Evolutionary conservation across 2,329 filamentous ascomycete genomes (phyloP).

Genomic region (Trichoderma sp.): DNA sequence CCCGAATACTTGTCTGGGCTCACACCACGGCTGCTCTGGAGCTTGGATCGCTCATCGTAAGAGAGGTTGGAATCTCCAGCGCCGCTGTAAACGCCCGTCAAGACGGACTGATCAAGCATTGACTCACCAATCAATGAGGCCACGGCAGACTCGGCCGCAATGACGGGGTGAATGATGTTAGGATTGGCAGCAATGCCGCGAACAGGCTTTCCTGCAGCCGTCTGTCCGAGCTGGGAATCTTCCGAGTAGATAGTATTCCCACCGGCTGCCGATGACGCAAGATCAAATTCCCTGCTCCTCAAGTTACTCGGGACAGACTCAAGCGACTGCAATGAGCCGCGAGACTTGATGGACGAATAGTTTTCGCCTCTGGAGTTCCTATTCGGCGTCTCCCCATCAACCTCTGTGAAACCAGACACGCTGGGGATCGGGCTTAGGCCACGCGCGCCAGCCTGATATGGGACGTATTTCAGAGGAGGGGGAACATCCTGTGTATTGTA

Average conservation of each 20-base stretch:
- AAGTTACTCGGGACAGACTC: slow-evolving; percentile 44
- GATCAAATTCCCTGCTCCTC: slow-evolving; percentile 54
- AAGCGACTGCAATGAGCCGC: slow-evolving; percentile 37
- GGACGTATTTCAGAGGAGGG: slow-evolving; percentile 64
- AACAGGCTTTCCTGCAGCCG: slow-evolving; percentile 69
- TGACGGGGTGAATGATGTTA: slow-evolving; percentile 69
- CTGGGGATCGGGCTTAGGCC: slow-evolving; percentile 89
- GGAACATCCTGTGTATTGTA: slow-evolving; percentile 64
- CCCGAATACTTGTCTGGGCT: slow-evolving; percentile 46
- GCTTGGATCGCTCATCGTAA: slow-evolving; percentile 35
- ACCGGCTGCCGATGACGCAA: slow-evolving; percentile 55
- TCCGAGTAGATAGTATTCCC: slow-evolving; percentile 53
- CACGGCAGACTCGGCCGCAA: slow-evolving; percentile 83
- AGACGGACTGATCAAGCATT: slow-evolving; percentile 63
- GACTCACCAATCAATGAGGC: slow-evolving; percentile 84
- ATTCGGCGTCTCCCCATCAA: slow-evolving; percentile 59
- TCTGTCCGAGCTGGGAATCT: slow-evolving; percentile 58
- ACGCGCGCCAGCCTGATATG: slow-evolving; percentile 68
- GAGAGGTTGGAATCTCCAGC: slow-evolving; percentile 42
- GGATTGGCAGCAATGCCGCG: slow-evolving; percentile 72
- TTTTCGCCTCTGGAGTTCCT: slow-evolving; percentile 54
- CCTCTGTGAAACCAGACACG: slow-evolving; percentile 81
- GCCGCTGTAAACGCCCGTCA: slow-evolving; percentile 57
- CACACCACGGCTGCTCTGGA: slow-evolving; percentile 37
- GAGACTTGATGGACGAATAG: slow-evolving; percentile 62